Evolutionary conservation across 495 filamentous ascomycete species (phyloP).

Genomic region (Podospora anserina): DNA sequence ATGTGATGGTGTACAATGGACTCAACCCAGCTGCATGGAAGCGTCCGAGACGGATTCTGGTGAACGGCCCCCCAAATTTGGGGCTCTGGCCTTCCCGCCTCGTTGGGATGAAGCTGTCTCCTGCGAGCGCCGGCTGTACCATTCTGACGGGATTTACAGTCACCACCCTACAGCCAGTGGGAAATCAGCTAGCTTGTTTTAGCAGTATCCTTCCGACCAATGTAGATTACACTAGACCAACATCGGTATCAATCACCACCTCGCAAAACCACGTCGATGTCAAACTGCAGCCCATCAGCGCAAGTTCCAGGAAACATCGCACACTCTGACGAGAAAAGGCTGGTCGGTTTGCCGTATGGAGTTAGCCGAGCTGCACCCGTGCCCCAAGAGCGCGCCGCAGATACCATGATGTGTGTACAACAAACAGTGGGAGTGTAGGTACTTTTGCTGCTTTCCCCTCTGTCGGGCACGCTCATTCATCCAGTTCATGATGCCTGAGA

Average conservation of each 20-base stretch:
- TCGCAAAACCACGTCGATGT: not conserved
- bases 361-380: constrained; percentile 19
- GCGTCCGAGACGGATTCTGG: not conserved
- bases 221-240: not conserved
- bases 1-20: not conserved
- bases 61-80: not conserved
- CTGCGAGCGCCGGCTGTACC: constrained; percentile 7
- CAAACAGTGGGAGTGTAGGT: not conserved
- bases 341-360: constrained; percentile 25
- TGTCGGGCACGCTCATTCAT: not conserved
- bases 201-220: not conserved
- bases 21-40: not conserved
- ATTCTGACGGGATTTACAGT: not conserved
- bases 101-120: constrained; percentile 4
- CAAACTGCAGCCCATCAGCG: not conserved
- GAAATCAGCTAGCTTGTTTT: constrained; percentile 1
- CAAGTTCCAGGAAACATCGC: constrained; percentile 8
- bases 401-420: not conserved
- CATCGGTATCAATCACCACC: too few relatives aligned
- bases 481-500: not conserved
- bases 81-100: constrained; percentile 2
- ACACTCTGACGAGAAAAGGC: constrained; percentile 21
- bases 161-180: not conserved
- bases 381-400: constrained; percentile 10
- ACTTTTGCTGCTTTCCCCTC: not conserved